Evolutionary conservation across 495 filamentous ascomycete genomes (phyloP).

Genomic region (Penicillium paxilli): DNA sequence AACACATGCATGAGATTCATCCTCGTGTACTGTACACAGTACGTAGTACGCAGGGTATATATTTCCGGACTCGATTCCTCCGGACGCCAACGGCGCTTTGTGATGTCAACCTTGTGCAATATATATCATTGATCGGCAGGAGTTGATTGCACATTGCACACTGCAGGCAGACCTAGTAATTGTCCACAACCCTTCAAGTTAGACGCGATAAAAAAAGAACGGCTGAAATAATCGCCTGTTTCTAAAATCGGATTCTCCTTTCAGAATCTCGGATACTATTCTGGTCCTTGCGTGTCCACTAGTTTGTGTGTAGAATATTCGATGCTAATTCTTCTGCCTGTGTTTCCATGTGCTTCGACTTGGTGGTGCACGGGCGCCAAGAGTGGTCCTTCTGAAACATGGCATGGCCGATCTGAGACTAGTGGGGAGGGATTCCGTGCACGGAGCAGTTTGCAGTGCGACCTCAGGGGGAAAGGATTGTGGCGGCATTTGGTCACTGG

Average conservation of each 20-base stretch:
- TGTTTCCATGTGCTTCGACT: slow-evolving; percentile 4
- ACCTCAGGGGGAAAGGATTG: slow-evolving; percentile 1
- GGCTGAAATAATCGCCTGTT: neutral
- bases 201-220: neutral
- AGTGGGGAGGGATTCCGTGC: slow-evolving; percentile 14
- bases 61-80: neutral
- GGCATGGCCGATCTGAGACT: slow-evolving; percentile 19
- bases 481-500: too few species aligned
- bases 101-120: neutral
- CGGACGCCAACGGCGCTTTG: neutral
- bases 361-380: slow-evolving; percentile 1
- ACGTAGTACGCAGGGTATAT: neutral
- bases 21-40: neutral
- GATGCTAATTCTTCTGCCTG: neutral
- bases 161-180: too few species aligned
- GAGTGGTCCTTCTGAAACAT: slow-evolving; percentile 27
- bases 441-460: slow-evolving; percentile 10
- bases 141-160: neutral
- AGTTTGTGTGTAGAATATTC: neutral
- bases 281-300: neutral
- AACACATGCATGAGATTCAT: neutral
- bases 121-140: neutral
- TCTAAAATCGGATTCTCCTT: neutral
- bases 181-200: too few species aligned
- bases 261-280: neutral